Evolutionary conservation across 176 grass and related monocot genomes (phyloP).

Genomic region (Hyparrhenia diplandra): DNA sequence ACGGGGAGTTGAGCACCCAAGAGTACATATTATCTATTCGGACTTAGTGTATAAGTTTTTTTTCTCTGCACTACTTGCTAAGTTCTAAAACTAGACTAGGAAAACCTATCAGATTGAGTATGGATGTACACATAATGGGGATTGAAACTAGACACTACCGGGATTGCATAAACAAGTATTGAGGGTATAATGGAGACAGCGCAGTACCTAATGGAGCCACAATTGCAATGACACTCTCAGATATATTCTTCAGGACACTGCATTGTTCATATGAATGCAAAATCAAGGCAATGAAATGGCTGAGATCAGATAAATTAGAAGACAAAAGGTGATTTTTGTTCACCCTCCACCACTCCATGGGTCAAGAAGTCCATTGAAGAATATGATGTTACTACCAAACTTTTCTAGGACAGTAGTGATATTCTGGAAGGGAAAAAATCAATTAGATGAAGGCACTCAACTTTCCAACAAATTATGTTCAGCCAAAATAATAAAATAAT

Average conservation of each 20-base stretch:
- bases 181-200: background rate
- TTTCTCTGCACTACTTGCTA: background rate
- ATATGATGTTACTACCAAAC: slow-evolving; percentile 96
- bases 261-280: slow-evolving; percentile 28
- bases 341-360: slow-evolving; percentile 97
- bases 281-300: slow-evolving; percentile 18
- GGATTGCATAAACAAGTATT: background rate
- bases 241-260: slow-evolving; percentile 91
- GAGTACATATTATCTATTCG: background rate
- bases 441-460: slow-evolving; percentile 1
- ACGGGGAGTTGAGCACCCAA: background rate
- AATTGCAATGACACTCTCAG: slow-evolving; percentile 69
- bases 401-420: slow-evolving; percentile 58
- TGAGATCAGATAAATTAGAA: background rate
- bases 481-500: background rate
- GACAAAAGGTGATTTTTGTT: slow-evolving; percentile 21
- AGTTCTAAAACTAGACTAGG: background rate
- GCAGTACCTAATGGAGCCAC: slow-evolving; percentile 80
- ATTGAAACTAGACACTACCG: background rate
- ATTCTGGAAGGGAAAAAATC: slow-evolving; percentile 42
- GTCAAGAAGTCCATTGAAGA: slow-evolving; percentile 91
- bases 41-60: background rate
- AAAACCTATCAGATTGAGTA: background rate
- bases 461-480: background rate
- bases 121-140: background rate